These are phyloP conservation scores for Neurospora crassa DNA, from an alignment of 2,329 filamentous ascomycete species.

Conservation along the genomic window DNA sequence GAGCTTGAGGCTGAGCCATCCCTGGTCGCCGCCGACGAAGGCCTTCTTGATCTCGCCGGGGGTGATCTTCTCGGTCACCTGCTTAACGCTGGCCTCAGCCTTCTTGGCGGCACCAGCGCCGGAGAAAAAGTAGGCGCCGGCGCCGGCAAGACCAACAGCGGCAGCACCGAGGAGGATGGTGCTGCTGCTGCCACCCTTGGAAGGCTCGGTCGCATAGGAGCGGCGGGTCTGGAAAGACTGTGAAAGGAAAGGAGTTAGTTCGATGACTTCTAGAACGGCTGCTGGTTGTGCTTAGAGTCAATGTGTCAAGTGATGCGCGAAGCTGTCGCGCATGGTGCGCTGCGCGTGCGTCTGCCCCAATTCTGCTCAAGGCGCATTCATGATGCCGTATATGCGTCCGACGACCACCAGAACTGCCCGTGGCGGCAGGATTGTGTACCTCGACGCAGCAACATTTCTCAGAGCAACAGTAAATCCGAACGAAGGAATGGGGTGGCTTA, in stretches of 20 bases:
- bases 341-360: neutral
- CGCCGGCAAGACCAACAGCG: conserved; percentile 48
- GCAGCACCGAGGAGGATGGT: conserved; percentile 51
- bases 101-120: conserved; percentile 43
- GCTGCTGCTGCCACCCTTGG: conserved; percentile 44
- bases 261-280: neutral
- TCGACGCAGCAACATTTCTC: neutral
- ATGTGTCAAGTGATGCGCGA: neutral
- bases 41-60: conserved; percentile 35
- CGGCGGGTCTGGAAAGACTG: conserved; percentile 35
- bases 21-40: conserved; percentile 80
- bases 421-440: neutral
- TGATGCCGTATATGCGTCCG: neutral
- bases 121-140: conserved; percentile 46
- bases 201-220: conserved; percentile 58
- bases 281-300: neutral
- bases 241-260: neutral
- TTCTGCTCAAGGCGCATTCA: neutral
- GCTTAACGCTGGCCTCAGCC: conserved; percentile 45
- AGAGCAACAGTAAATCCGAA: neutral
- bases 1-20: conserved; percentile 74
- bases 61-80: conserved; percentile 28
- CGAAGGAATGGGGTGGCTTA: conserved; percentile 27
- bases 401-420: neutral
- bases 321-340: neutral